A percentile compares a stretch with the other conserved stretches of the same genome.
These are phyloP conservation scores for Fusarium aywerte DNA, from an alignment of 2,329 filamentous ascomycete genomes.

Conservation along the genomic window DNA sequence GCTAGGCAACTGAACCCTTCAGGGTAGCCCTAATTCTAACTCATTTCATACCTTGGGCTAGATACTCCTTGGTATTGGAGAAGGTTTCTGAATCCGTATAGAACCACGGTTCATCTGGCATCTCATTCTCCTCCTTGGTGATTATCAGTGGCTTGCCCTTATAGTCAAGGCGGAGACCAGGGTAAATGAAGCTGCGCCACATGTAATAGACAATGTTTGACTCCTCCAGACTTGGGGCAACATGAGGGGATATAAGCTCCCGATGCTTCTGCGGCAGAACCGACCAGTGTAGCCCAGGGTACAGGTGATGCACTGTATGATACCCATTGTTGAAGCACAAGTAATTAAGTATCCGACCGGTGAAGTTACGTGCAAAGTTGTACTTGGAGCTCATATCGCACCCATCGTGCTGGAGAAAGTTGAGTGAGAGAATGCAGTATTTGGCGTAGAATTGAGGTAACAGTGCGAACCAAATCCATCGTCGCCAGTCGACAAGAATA, in stretches of 20 bases:
- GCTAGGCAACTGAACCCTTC: too few relatives aligned
- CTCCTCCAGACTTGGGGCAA: slow-evolving; percentile 4
- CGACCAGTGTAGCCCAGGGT: slow-evolving; percentile 21
- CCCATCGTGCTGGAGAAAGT: slow-evolving; percentile 22
- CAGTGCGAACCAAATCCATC: slow-evolving; percentile 23
- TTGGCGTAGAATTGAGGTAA: slow-evolving; percentile 21
- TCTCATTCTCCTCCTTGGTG: slow-evolving; percentile 22
- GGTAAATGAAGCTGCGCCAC: slow-evolving; percentile 20
- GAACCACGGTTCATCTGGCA: slow-evolving; percentile 22
- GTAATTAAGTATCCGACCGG: slow-evolving; percentile 4
- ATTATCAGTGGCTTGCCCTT: background rate
- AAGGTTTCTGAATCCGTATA: slow-evolving; percentile 4
- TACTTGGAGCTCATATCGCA: slow-evolving; percentile 27
- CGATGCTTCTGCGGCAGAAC: slow-evolving; percentile 10
- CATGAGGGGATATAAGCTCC: slow-evolving; percentile 4
- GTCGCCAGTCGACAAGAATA: slow-evolving; percentile 13
- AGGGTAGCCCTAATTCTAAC: too few relatives aligned
- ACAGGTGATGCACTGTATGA: slow-evolving; percentile 19
- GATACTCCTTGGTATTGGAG: slow-evolving; percentile 18
- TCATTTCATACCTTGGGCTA: slow-evolving; percentile 17
- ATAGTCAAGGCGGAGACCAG: slow-evolving; percentile 10
- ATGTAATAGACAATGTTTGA: slow-evolving; percentile 9
- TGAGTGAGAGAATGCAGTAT: slow-evolving; percentile 19
- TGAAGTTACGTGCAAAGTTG: slow-evolving; percentile 25
- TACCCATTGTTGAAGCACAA: slow-evolving; percentile 25